Percentiles rank a stretch among this genome's conserved stretches.
Conservation (phyloP, 805 yeast species). For the Torulaspora quercuum region DNA sequence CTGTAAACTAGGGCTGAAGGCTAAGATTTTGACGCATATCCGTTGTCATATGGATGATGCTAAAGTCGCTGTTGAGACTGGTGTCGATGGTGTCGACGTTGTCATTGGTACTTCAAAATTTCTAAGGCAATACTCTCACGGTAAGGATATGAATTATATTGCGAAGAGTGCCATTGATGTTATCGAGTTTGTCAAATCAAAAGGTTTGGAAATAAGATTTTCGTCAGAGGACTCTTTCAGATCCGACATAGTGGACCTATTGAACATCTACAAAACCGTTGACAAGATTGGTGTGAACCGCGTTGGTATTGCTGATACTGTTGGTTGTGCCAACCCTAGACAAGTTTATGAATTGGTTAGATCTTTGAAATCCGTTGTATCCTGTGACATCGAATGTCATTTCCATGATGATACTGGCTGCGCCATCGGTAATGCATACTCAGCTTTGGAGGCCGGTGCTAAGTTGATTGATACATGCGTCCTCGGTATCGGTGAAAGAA, state of each 20-base stretch:
- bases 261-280: constrained; percentile 93
- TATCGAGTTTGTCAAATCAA: constrained; percentile 93
- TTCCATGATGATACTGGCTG: constrained; percentile 99
- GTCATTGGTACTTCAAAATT: constrained; percentile 97
- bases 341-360: constrained; percentile 96
- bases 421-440: constrained; percentile 97
- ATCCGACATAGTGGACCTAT: constrained; percentile 89
- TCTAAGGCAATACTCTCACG: constrained; percentile 91
- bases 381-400: constrained; percentile 97
- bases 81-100: constrained; percentile 98
- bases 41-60: constrained; percentile 99
- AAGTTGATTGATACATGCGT: constrained; percentile 91
- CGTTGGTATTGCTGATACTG: constrained; percentile 99
- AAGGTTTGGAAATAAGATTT: constrained; percentile 95
- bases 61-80: constrained; percentile 92
- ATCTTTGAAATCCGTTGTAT: constrained; percentile 87
- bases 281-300: constrained; percentile 97
- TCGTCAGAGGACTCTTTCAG: constrained; percentile 97
- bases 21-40: constrained; percentile 93
- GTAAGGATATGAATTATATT: constrained; percentile 97
- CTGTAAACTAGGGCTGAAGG: constrained; percentile 93
- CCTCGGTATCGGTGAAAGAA: constrained; percentile 97
- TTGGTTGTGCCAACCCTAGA: constrained; percentile 98
- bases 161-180: constrained; percentile 95
- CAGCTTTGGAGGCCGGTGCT: constrained; percentile 98